A percentile compares a stretch with the other conserved stretches of the same genome.
phyloP scores from a whole-genome alignment of 352 stramenopile genomes.

The Globisporangium apiculatum region DNA sequence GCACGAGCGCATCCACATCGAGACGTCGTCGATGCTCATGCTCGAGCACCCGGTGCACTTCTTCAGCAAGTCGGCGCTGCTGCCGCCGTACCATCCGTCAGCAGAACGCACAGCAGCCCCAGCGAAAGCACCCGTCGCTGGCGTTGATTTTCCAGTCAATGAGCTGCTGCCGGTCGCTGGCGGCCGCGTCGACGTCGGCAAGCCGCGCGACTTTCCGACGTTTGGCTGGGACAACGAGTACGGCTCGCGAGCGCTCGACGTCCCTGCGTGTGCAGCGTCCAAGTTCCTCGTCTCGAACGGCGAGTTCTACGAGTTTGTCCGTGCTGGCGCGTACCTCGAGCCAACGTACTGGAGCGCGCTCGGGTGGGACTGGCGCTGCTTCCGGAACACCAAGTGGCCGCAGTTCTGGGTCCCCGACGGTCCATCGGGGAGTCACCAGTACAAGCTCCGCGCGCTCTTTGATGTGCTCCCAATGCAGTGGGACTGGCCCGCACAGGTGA shows the following conservation, averaged over 20 bases:
- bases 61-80: conserved; percentile 78
- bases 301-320: conserved; percentile 95
- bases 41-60: conserved; percentile 88
- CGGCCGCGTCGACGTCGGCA: conserved; percentile 78
- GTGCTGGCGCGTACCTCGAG: conserved; percentile 89
- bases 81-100: conserved; percentile 81
- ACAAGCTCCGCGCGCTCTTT: conserved; percentile 92
- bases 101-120: conserved; percentile 18
- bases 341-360: conserved; percentile 87
- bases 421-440: conserved; percentile 91
- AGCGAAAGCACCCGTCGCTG: conserved; percentile 50
- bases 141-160: conserved; percentile 87
- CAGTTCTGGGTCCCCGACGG: conserved; percentile 92
- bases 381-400: conserved; percentile 95
- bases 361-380: conserved; percentile 93
- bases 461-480: conserved; percentile 89
- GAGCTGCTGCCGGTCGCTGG: conserved; percentile 76
- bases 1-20: conserved; percentile 96
- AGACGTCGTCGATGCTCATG: conserved; percentile 96
- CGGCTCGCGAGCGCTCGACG: conserved; percentile 78
- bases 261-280: conserved; percentile 84
- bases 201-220: conserved; percentile 87
- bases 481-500: conserved; percentile 95
- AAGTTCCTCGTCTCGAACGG: conserved; percentile 95
- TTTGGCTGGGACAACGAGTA: conserved; percentile 99